Conservation (phyloP, 495 filamentous ascomycete genomes). For the Monascus purpureus region DNA sequence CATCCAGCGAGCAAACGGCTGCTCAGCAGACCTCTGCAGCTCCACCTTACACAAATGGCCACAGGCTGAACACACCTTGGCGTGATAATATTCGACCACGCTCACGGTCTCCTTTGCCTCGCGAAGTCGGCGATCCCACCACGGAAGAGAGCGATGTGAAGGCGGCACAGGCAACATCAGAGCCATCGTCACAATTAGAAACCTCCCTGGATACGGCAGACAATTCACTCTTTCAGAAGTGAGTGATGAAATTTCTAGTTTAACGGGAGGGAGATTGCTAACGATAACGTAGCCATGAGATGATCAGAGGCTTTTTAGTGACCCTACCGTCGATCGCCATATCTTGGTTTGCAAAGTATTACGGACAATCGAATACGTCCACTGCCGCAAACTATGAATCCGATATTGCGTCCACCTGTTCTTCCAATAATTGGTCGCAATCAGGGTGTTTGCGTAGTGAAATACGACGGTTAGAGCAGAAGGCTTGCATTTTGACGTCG, state of each 20-base stretch:
- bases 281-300: constrained; percentile 15
- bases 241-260: too few species aligned
- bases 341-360: constrained; percentile 26
- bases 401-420: background rate
- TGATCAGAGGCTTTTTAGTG: constrained; percentile 16
- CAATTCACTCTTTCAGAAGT: too few species aligned
- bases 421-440: too few species aligned
- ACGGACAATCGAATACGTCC: constrained; percentile 8
- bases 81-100: constrained; percentile 1
- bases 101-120: background rate
- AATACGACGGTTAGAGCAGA: constrained; percentile 7
- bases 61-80: background rate
- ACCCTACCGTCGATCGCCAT: constrained; percentile 27
- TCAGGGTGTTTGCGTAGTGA: too few species aligned
- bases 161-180: background rate
- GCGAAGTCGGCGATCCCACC: background rate
- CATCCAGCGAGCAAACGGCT: constrained; percentile 8
- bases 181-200: background rate
- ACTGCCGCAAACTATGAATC: constrained; percentile 1
- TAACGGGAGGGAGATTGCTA: constrained; percentile 4
- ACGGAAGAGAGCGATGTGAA: background rate
- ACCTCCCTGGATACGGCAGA: background rate
- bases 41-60: constrained; percentile 14
- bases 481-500: constrained; percentile 11
- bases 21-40: too few species aligned